phyloP scores from a whole-genome alignment of 306 rosid genomes.

The Pterocarpus santalinus region DNA sequence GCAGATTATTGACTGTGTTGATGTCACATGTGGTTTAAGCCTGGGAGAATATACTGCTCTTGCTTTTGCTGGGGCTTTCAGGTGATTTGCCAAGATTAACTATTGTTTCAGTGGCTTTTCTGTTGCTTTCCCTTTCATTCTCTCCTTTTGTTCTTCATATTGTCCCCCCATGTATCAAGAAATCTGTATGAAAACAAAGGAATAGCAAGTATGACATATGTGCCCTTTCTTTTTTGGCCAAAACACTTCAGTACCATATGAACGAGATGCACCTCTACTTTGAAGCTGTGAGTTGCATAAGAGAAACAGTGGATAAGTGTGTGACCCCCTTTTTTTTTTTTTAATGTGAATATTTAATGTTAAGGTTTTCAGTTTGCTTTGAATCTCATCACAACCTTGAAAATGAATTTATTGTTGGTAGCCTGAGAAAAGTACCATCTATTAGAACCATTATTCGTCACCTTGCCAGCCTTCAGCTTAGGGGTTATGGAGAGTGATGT shows the following conservation, averaged over 20 bases:
- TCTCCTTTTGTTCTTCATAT: not conserved
- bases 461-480: not conserved
- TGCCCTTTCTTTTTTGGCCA: slow-evolving; percentile 26
- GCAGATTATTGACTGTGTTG: slow-evolving; percentile 90
- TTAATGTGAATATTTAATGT: slow-evolving; percentile 1
- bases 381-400: slow-evolving; percentile 18
- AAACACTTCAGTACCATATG: not conserved
- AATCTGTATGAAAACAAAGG: slow-evolving; percentile 6
- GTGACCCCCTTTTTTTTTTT: slow-evolving; percentile 27
- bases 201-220: not conserved
- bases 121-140: slow-evolving; percentile 23
- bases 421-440: not conserved
- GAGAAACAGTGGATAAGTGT: not conserved
- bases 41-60: slow-evolving; percentile 98
- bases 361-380: slow-evolving; percentile 28
- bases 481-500: slow-evolving; percentile 17
- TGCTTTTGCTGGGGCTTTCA: slow-evolving; percentile 92
- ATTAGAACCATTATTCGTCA: slow-evolving; percentile 6
- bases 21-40: slow-evolving; percentile 96
- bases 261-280: slow-evolving; percentile 10
- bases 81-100: slow-evolving; percentile 58
- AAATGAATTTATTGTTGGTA: slow-evolving; percentile 1
- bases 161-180: not conserved
- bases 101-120: slow-evolving; percentile 25
- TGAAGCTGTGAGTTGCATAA: slow-evolving; percentile 7